These are phyloP conservation scores for Aspergillus saccharolyticus DNA, from an alignment of 495 filamentous ascomycete species.

Conservation along the genomic window DNA sequence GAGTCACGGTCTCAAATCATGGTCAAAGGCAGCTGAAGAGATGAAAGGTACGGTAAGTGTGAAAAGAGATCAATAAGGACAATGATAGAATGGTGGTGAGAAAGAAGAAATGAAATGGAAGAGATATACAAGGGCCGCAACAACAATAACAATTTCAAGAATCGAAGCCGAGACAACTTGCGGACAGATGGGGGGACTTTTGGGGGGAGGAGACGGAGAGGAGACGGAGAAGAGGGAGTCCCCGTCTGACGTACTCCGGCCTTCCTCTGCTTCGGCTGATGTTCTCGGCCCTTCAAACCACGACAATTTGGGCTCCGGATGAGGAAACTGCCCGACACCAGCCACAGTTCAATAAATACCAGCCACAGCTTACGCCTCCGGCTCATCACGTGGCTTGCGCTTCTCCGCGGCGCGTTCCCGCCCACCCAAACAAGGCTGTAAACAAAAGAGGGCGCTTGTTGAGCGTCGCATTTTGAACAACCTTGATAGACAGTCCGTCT, in stretches of 20 bases:
- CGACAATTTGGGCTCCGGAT: neutral
- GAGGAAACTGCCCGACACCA: neutral
- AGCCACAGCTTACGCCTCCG: constrained; percentile 4
- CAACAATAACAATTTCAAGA: constrained; percentile 1
- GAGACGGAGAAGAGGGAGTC: constrained; percentile 1
- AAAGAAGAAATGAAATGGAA: neutral
- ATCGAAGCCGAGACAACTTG: too few species aligned
- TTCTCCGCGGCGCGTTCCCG: constrained; percentile 26
- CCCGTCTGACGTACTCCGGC: constrained; percentile 20
- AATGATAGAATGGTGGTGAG: neutral
- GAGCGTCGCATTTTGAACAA: neutral
- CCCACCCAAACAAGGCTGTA: constrained; percentile 35
- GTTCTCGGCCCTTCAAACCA: constrained; percentile 15
- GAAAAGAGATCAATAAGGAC: constrained; percentile 10
- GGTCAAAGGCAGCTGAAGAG: neutral
- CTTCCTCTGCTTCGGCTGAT: constrained; percentile 8
- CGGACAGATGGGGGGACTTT: too few species aligned
- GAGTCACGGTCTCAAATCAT: constrained; percentile 24
- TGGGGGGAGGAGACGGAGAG: constrained; percentile 5
- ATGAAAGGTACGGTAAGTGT: neutral
- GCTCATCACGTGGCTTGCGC: constrained; percentile 15
- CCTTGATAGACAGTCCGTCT: neutral
- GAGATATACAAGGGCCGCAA: neutral
- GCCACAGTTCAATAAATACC: neutral
- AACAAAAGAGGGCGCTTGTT: constrained; percentile 23